Base-by-base conservation (phyloP, 225 moss, liverwort and hornwort genomes). In the Sphagnum contortum region DNA sequence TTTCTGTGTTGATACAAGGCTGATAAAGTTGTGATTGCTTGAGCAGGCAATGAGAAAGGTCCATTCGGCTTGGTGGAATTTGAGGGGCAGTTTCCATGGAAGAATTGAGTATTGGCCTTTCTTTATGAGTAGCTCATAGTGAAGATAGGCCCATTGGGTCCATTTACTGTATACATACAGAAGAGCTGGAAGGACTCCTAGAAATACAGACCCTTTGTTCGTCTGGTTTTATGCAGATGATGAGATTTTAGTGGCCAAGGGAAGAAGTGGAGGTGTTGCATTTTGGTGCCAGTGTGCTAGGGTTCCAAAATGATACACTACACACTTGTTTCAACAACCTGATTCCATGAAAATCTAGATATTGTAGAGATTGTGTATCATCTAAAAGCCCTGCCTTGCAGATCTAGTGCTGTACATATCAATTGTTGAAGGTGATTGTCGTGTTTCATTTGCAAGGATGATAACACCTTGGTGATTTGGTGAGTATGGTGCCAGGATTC, bases 171-270 rank as follows among this genome's bases (percentile, higher is more conserved):
- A 55, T 78, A 82, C 12, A 62, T 98, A 76, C 9, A 83, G 73
- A 11, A 84, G 89, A 70, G 64, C 57, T 13, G 83, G 86, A 4
- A 72, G 70, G 2, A 46, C 47, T 1, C 83, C 89, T 12, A 64
- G 54, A 45, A 90, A 89, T 46, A 48, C 62, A 7, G 89, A 86
- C 47, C 69, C 98, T 0, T 93, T 93, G 49, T 93, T 93, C 68
- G 82, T 98, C 50, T 91, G 79, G 77, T 75, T 64, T 12, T 98
- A 98, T 54, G 93, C 88, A 2, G 91, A 98, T 50, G 91, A 98
- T 9, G 98, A 98, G 67, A 89, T 98, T 4, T 48, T 77, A 4
- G 93, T 93, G 9, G 82, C 82, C 48, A 91, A 80, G 64, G 98
- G 98, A 2, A 75, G 72, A 75, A 76, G 81, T 12, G 90, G 93